Percentiles rank a stretch among this genome's conserved stretches.
Evolutionary conservation across 306 rosid genomes (phyloP).

Genomic region (Acmispon strigosus): DNA sequence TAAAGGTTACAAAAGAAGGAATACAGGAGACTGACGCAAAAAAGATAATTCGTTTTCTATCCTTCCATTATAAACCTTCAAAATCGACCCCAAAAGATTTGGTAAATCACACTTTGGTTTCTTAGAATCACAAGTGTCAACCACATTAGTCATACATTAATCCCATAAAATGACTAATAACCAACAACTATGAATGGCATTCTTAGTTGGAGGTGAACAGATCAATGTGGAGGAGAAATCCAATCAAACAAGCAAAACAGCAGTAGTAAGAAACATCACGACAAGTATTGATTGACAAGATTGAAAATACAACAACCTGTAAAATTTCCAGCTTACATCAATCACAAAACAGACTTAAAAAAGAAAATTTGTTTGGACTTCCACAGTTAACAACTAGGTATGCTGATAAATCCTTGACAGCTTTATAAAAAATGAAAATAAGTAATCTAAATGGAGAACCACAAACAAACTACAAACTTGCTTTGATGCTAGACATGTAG

Average conservation of each 20-base stretch:
- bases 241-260: background rate
- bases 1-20: too few relatives aligned
- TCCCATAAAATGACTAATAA: too few relatives aligned
- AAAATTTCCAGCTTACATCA: slow-evolving; percentile 24
- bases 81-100: too few relatives aligned
- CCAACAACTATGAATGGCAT: too few relatives aligned
- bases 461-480: slow-evolving; percentile 25
- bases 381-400: background rate
- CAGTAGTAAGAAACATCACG: background rate
- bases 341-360: background rate
- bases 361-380: slow-evolving; percentile 2
- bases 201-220: too few relatives aligned
- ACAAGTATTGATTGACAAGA: background rate
- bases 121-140: too few relatives aligned
- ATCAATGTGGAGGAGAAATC: too few relatives aligned
- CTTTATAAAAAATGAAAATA: slow-evolving; percentile 9
- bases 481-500: slow-evolving; percentile 3
- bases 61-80: too few relatives aligned
- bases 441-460: slow-evolving; percentile 19
- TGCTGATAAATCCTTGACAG: slow-evolving; percentile 1
- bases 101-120: too few relatives aligned
- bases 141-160: too few relatives aligned
- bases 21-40: too few relatives aligned
- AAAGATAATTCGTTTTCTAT: too few relatives aligned
- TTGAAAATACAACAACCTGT: slow-evolving; percentile 33